Conservation (phyloP, 2,329 filamentous ascomycete genomes). For the Fonsecaea pugnacius region DNA sequence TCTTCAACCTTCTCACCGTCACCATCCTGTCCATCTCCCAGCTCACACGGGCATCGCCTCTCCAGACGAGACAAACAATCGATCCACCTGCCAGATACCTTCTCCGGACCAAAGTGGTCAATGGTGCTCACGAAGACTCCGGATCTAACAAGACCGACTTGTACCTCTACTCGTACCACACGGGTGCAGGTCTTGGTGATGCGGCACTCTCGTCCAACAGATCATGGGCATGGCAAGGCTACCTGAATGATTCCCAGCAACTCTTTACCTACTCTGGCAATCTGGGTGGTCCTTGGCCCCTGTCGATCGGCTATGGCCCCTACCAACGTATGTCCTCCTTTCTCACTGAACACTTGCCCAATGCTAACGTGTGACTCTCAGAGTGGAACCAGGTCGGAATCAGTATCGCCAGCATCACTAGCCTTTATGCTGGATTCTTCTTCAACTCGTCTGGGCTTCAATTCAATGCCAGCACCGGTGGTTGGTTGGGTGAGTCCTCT, state of each 20-base stretch:
- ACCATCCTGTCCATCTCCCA: slow-evolving; percentile 19
- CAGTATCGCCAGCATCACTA: slow-evolving; percentile 28
- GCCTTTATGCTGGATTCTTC: slow-evolving; percentile 29
- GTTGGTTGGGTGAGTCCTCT: slow-evolving; percentile 31
- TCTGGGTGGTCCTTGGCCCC: slow-evolving; percentile 34
- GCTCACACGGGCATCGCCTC: slow-evolving; percentile 25
- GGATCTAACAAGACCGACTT: slow-evolving; percentile 36
- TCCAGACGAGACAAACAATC: slow-evolving; percentile 28
- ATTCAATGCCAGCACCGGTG: slow-evolving; percentile 29
- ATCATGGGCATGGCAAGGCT: slow-evolving; percentile 31
- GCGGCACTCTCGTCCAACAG: slow-evolving; percentile 32
- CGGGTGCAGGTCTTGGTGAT: slow-evolving; percentile 36
- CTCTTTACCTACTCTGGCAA: slow-evolving; percentile 33
- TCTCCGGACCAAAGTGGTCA: slow-evolving; percentile 33
- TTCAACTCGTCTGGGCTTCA: slow-evolving; percentile 37
- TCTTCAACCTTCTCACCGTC: slow-evolving; percentile 23
- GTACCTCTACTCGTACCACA: slow-evolving; percentile 37
- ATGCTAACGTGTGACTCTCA: slow-evolving; percentile 20
- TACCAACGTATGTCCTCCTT: slow-evolving; percentile 34
- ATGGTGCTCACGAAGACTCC: slow-evolving; percentile 28
- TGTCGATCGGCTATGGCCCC: slow-evolving; percentile 23
- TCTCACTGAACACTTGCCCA: neutral
- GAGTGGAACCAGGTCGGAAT: slow-evolving; percentile 34
- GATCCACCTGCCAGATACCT: slow-evolving; percentile 31
- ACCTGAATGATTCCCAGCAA: slow-evolving; percentile 34